Evolutionary conservation across 139 green algal genomes (phyloP), one percentile per base, ranked within the genome.

Genomic region (Auxenochlorella pyrenoidosa): DNA sequence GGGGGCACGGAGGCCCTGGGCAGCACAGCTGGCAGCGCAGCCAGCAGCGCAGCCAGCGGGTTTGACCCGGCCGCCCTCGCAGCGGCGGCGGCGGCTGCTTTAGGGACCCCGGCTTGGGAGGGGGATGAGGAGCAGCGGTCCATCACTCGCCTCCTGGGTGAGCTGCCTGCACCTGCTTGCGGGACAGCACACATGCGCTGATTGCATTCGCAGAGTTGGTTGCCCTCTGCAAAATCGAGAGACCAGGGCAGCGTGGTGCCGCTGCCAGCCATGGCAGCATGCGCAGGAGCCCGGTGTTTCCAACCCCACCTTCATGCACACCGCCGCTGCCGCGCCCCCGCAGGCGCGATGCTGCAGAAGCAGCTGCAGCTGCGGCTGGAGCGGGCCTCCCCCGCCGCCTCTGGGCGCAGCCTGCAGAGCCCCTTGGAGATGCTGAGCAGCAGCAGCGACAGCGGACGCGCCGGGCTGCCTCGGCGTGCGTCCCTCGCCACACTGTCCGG

Each of bases 301-400:
- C 47, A 54, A 54, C 47, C 47, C 47, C 10, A 10, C 47, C 8
- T 10, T 54, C 47, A 54, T 6, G 8, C 8, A 54, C 47, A 10
- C 47, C 47, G 47, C 8, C 47, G n/a, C 47, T 54, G 47, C 47
- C 47, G 10, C 47, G 47, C 34, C 34, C 68, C 12, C 68, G 32
- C 59, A 84, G 79, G 79, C 12, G 79, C 79, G 18, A 84, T 84
- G 79, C 73, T 75, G 21, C 36, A 73, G 38, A 41, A 32, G 79
- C 79, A 84, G 79, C 36, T 84, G 38, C 58, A 73, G 59, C 58
- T 59, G n/a, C 79, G 75, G 32, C 59, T 84, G 79, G 79, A 84
- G 38, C 79, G 79, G 0, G 40, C 36, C 3, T 75, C 79, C 5
- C n/a, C 66, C 6, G 32, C 66, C 21, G 5, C 66, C 32, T 34